phyloP scores from a whole-genome alignment of 345 rosid genomes.

The Pelargonium nanum region DNA sequence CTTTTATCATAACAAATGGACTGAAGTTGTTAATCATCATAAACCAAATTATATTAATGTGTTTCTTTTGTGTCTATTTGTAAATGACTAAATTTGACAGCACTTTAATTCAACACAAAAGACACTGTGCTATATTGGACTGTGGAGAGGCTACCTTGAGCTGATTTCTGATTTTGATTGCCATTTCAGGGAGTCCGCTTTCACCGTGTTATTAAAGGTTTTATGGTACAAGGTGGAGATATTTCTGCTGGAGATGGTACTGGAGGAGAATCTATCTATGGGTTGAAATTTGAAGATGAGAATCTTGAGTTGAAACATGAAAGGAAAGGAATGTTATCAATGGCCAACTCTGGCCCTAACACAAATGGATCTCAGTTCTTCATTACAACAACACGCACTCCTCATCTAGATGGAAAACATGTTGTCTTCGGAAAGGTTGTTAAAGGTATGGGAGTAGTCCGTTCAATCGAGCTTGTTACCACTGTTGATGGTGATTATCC shows the following conservation, averaged over 20 bases:
- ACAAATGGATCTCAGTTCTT: slow-evolving; percentile 22
- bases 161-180: background rate
- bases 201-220: slow-evolving; percentile 17
- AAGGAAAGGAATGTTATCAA: slow-evolving; percentile 13
- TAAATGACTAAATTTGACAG: background rate
- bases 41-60: too few species aligned
- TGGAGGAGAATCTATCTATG: slow-evolving; percentile 20
- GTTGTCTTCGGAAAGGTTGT: slow-evolving; percentile 18
- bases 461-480: slow-evolving; percentile 13
- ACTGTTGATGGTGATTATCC: slow-evolving; percentile 2
- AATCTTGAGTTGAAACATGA: slow-evolving; percentile 14
- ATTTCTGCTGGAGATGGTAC: slow-evolving; percentile 18
- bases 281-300: slow-evolving; percentile 15
- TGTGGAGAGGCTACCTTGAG: background rate
- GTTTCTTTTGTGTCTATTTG: background rate
- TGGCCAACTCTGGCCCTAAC: slow-evolving; percentile 17
- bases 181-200: background rate
- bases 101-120: too few species aligned
- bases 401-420: slow-evolving; percentile 14
- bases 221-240: slow-evolving; percentile 21
- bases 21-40: too few species aligned
- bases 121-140: background rate
- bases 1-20: too few species aligned
- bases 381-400: slow-evolving; percentile 11
- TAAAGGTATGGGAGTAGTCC: slow-evolving; percentile 13